Evolutionary conservation across 805 yeast species (phyloP).

Genomic region (Blastobotrys robertii): DNA sequence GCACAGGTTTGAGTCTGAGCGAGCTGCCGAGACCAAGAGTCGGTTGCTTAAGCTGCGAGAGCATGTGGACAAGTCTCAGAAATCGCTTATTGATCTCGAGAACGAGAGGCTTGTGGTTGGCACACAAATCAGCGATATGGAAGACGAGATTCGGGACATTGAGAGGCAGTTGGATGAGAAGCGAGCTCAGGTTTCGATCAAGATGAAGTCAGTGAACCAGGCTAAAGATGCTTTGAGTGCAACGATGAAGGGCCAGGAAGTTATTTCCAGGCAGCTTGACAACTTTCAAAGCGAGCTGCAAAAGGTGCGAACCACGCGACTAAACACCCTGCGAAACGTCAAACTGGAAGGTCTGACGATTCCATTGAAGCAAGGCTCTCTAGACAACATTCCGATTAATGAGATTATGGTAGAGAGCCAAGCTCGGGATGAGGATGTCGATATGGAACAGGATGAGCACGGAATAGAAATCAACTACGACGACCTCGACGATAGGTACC

Average conservation of each 20-base stretch:
- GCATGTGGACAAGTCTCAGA: conserved; percentile 31
- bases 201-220: conserved; percentile 21
- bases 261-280: conserved; percentile 23
- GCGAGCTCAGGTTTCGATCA: conserved; percentile 30
- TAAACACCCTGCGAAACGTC: conserved; percentile 56
- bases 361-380: conserved; percentile 52
- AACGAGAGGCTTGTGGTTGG: conserved; percentile 27
- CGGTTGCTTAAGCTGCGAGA: conserved; percentile 34
- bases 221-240: conserved; percentile 19
- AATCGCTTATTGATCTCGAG: conserved; percentile 28
- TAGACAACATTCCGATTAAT: conserved; percentile 54
- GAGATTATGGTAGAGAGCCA: conserved; percentile 24
- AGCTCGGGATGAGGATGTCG: conserved; percentile 17
- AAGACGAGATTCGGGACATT: conserved; percentile 4
- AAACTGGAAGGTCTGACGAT: conserved; percentile 59
- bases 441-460: conserved; percentile 28
- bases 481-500: conserved; percentile 30
- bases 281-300: conserved; percentile 43
- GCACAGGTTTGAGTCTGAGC: conserved; percentile 53
- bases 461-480: conserved; percentile 17
- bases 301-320: conserved; percentile 38
- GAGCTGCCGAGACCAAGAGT: conserved; percentile 40
- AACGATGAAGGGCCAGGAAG: conserved; percentile 27
- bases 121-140: conserved; percentile 10
- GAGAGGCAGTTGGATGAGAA: conserved; percentile 16